Base-by-base conservation (phyloP, 2,329 filamentous ascomycete genomes). In the Phaeophleospora eucalypticola region DNA sequence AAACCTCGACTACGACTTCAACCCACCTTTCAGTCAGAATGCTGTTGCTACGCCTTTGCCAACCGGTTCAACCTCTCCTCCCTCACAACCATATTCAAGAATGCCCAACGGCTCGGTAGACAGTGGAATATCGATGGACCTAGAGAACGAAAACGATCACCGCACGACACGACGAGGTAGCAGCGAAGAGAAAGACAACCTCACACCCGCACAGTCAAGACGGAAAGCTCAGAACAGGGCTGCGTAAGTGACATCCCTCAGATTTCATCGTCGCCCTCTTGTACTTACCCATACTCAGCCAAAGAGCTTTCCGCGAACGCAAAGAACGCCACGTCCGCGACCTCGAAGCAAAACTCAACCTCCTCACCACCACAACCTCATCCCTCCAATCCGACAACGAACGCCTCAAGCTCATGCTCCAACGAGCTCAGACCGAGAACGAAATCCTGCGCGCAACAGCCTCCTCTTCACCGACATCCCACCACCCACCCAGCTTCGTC, bases 321-420 rank as follows among this genome's bases (percentile, higher is more conserved):
- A 97, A 97, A 69, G 91, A 97, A 67, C 85, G 84, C 48, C 90
- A 95, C 63, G 89, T 97, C 53, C 90, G 90, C 66, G 89, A 97
- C 51, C 83, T 97, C 18, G 90, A 97, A 69, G 80, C 82, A 47
- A 93, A 95, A 66, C 82, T 97, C 20, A 84, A 81, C 41, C 77
- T 75, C 40, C 81, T 96, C 24, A 86, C 95, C 64, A 81, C 83
- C 49, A 82, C 83, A 41, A 86, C 87, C 42, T 79, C 83, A 45
- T 78, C 80, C 27, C 79, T 93, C 0, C 79, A 83, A 34, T 81
- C 83, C 36, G 90, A 96, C 66, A 96, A 96, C 64, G 87, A 95
- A 67, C 83, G 85, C 27, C 74, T 97, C 20, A 91, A 88, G 69
- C 81, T 86, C 16, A 85, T 94, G 61, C 75, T 96, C 20, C 87